Percentiles rank a stretch among this genome's conserved stretches.
These are phyloP conservation scores for Carex cristatella DNA, from an alignment of 176 grass and related monocot genomes.

Conservation along the genomic window DNA sequence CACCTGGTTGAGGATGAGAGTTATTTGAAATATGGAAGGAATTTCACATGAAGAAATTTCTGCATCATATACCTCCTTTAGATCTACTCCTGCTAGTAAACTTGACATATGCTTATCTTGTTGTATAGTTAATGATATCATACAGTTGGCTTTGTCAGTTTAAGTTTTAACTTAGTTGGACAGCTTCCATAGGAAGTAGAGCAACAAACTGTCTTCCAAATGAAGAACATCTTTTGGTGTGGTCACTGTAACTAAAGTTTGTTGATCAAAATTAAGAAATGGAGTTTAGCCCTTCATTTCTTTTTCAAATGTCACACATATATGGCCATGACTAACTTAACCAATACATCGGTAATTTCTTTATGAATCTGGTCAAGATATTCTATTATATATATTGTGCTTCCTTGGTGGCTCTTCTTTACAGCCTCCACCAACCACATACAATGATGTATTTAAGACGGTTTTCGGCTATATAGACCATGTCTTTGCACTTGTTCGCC, in stretches of 20 bases:
- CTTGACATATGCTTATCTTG: background rate
- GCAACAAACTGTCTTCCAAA: background rate
- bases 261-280: background rate
- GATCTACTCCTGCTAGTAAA: background rate
- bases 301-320: background rate
- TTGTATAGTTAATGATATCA: background rate
- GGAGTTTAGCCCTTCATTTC: background rate
- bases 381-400: background rate
- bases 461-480: conserved; percentile 96
- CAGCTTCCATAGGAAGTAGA: background rate
- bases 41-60: background rate
- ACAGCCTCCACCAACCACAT: conserved; percentile 84
- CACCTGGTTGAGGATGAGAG: background rate
- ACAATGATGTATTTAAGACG: conserved; percentile 88
- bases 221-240: background rate
- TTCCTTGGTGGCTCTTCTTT: background rate
- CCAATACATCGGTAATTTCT: background rate
- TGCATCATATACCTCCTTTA: background rate
- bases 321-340: background rate
- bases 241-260: background rate
- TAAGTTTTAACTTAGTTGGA: background rate
- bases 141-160: background rate
- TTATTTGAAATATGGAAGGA: background rate
- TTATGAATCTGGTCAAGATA: background rate
- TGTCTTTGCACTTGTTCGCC: conserved; percentile 75